phyloP scores from a whole-genome alignment of 2,329 filamentous ascomycete genomes.

The Juglanconis juglandina region DNA sequence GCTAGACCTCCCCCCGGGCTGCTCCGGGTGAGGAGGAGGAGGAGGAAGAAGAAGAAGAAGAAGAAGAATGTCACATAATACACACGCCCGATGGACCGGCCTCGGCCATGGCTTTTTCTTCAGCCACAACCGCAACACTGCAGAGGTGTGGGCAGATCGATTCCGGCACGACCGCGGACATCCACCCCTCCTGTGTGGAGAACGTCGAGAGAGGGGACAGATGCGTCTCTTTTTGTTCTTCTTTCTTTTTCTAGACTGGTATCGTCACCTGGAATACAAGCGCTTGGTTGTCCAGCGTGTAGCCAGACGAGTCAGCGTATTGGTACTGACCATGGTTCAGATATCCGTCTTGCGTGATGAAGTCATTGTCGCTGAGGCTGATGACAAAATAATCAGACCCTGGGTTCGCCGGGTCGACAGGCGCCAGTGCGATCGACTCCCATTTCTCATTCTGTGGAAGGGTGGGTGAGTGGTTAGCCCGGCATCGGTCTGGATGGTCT shows the following conservation, averaged over 20 bases:
- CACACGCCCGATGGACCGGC: background rate
- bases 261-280: conserved; percentile 57
- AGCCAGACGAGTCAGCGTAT: conserved; percentile 56
- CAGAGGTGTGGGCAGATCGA: background rate
- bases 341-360: conserved; percentile 65
- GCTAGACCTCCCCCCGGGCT: background rate
- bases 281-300: conserved; percentile 58
- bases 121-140: background rate
- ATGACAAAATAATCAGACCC: conserved; percentile 60
- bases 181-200: background rate
- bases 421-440: conserved; percentile 65
- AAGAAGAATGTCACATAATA: background rate
- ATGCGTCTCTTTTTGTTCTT: background rate
- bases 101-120: background rate
- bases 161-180: background rate
- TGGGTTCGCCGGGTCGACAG: conserved; percentile 45
- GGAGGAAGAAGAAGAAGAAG: too few relatives aligned
- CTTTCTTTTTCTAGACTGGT: conserved; percentile 14
- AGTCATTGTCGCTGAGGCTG: conserved; percentile 69
- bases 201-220: background rate
- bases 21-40: background rate
- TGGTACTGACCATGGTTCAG: conserved; percentile 54
- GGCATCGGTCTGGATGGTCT: background rate
- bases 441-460: conserved; percentile 65
- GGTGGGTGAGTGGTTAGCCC: background rate